Evolutionary conservation across 2,329 filamentous ascomycete genomes (phyloP), one percentile per base, ranked within the genome.

Genomic region (Paramyrothecium roridum): DNA sequence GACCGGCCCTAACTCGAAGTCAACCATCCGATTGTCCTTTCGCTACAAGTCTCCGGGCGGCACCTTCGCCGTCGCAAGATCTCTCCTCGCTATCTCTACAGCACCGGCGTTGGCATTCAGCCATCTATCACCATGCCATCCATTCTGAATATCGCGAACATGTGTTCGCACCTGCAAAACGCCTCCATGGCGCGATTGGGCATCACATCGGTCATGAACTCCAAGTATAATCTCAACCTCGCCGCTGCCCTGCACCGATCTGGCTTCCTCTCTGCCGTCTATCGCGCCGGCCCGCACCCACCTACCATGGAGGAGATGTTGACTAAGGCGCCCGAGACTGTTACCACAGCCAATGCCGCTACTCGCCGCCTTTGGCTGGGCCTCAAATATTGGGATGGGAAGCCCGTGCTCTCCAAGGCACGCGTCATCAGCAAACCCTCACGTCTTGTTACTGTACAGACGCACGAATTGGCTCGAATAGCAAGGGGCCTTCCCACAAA

Each of bases 121-220:
- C 26, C 10, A 4, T 30, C 4, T 13, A 8, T 43, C 63, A 64
- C 49, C 60, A 74, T 75, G 72, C 71, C 72, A 6, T 75, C 72
- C 65, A 82, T 96, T 74, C 79, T 83, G 69, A 85, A 88, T 73
- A 82, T 96, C 61, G 82, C 85, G 65, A 79, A 93, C 78, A 85
- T 93, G 75, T 96, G 90, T 81, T 92, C 91, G 62, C 92, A 96
- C 77, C 81, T 97, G 55, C 90, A 95, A 73, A 97, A 97, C 79
- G 90, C 90, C 62, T 89, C 89, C 55, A 86, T 86, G 66, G 91
- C 90, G n/a, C 86, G 88, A 1, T 85, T 97, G 0, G 90, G 88
- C 62, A 80, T 96, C 52, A 96, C 93, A 33, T 96, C 91, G 8
- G 82, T 96, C 59, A 86, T 88, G 48, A 87, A 88, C 76, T 87